phyloP scores from a whole-genome alignment of 345 rosid species.

The Brassica incana region DNA sequence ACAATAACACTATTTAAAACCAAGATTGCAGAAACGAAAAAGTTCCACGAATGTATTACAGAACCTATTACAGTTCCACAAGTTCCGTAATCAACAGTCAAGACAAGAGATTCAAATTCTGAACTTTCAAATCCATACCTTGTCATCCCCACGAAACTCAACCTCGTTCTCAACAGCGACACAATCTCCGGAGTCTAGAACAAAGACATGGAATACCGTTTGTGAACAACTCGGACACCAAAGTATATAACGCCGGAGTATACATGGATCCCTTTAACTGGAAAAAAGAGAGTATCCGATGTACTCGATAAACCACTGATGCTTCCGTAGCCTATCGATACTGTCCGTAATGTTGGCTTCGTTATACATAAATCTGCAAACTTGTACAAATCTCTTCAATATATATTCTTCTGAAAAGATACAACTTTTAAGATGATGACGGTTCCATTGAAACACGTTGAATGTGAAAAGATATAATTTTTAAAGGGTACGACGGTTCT shows the following conservation, averaged over 20 bases:
- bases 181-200: no score
- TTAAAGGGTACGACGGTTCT: background rate
- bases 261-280: slow-evolving; percentile 57
- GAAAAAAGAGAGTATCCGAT: slow-evolving; percentile 42
- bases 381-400: background rate
- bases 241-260: background rate
- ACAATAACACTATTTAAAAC: no score
- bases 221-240: background rate
- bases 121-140: no score
- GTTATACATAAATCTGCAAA: slow-evolving; percentile 35
- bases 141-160: no score
- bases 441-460: background rate
- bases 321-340: slow-evolving; percentile 27
- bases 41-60: no score
- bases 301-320: no score
- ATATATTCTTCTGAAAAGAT: background rate
- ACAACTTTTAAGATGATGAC: background rate
- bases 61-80: no score
- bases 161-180: no score
- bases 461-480: background rate
- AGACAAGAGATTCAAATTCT: no score
- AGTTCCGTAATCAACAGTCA: no score
- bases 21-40: no score
- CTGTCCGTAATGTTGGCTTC: slow-evolving; percentile 65
- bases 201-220: background rate